These are phyloP conservation scores for Linaria vulgaris DNA, from an alignment of 257 asterid species.

Conservation along the genomic window DNA sequence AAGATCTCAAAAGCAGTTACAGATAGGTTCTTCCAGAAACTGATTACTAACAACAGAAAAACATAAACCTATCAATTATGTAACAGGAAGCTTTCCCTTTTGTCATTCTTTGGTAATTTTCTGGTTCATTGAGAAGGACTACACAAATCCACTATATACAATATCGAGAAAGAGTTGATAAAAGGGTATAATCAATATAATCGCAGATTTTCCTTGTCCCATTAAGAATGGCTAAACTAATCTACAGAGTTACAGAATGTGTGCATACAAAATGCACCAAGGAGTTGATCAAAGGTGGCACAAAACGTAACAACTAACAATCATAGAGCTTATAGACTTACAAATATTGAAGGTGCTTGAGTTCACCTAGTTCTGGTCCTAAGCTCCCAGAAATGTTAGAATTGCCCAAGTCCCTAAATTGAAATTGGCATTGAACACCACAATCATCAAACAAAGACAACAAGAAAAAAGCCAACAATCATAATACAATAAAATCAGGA, in stretches of 20 bases:
- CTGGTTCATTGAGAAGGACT: not conserved
- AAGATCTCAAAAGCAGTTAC: not conserved
- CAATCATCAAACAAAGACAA: not conserved
- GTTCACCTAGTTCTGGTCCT: conserved; percentile 83
- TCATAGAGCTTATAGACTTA: conserved; percentile 35
- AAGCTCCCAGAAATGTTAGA: conserved; percentile 84
- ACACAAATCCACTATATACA: not conserved
- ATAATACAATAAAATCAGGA: not conserved
- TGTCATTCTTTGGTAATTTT: not conserved
- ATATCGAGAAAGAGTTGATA: no score
- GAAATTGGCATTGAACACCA: conserved; percentile 13
- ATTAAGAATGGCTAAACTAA: not conserved
- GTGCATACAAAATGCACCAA: not conserved
- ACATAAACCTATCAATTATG: conserved; percentile 3
- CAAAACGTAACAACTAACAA: no score
- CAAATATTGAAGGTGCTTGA: conserved; percentile 82
- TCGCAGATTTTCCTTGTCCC: conserved; percentile 5
- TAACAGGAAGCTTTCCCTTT: not conserved
- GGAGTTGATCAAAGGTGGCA: no score
- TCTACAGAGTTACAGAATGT: not conserved
- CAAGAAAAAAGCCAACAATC: not conserved
- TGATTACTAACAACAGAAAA: not conserved
- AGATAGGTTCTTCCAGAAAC: not conserved
- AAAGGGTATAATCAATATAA: not conserved
- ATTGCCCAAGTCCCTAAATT: conserved; percentile 84